These are phyloP conservation scores for Cordia subcordata DNA, from an alignment of 257 asterid genomes.

Conservation along the genomic window DNA sequence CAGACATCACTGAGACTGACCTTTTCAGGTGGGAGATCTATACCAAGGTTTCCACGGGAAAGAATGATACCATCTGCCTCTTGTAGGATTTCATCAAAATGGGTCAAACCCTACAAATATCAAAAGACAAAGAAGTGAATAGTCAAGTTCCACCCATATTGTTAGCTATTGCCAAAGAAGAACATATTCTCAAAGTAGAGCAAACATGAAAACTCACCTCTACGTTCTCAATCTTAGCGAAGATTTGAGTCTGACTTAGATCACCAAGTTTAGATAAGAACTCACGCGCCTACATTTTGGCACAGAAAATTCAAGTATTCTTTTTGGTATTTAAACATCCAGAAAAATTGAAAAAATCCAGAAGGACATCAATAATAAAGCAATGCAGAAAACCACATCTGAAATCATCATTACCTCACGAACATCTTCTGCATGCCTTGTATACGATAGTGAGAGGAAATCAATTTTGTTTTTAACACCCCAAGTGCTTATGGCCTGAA, in stretches of 20 bases:
- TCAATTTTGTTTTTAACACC: slow-evolving; percentile 88
- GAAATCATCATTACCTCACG: slow-evolving; percentile 51
- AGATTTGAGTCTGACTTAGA: slow-evolving; percentile 78
- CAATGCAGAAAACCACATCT: not conserved
- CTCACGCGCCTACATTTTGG: slow-evolving; percentile 64
- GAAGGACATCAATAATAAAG: slow-evolving; percentile 2
- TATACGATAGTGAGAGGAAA: slow-evolving; percentile 81
- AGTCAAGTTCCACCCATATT: slow-evolving; percentile 3
- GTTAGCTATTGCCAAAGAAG: slow-evolving; percentile 1
- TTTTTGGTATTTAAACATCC: not conserved
- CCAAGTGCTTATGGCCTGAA: slow-evolving; percentile 90
- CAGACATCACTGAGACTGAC: slow-evolving; percentile 26
- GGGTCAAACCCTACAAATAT: slow-evolving; percentile 70
- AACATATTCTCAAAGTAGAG: not conserved
- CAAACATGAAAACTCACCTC: slow-evolving; percentile 41
- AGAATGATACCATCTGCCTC: slow-evolving; percentile 98
- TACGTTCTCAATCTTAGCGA: slow-evolving; percentile 90
- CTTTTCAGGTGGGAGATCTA: slow-evolving; percentile 98
- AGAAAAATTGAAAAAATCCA: not conserved
- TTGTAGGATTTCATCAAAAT: slow-evolving; percentile 93
- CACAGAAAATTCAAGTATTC: slow-evolving; percentile 6
- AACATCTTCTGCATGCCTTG: slow-evolving; percentile 94
- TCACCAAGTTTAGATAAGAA: slow-evolving; percentile 77
- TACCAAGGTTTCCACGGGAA: slow-evolving; percentile 97
- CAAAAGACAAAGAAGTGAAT: slow-evolving; percentile 13